A percentile compares a stretch with the other conserved stretches of the same genome.
Evolutionary conservation across 2,329 filamentous ascomycete genomes (phyloP).

Genomic region (Nemania sp.): DNA sequence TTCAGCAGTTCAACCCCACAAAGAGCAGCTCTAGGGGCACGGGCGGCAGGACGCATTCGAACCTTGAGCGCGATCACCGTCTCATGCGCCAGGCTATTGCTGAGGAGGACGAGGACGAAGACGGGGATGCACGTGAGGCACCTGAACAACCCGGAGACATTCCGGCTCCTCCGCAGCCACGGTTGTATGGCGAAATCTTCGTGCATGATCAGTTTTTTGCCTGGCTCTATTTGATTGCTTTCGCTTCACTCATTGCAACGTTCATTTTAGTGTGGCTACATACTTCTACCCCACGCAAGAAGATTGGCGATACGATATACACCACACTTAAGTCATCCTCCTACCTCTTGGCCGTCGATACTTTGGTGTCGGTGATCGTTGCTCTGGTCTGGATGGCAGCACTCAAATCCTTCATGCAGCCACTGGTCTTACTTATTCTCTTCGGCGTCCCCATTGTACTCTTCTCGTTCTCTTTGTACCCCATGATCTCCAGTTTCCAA

Average conservation of each 20-base stretch:
- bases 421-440: conserved; percentile 79
- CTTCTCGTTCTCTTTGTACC: conserved; percentile 88
- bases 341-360: conserved; percentile 88
- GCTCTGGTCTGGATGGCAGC: conserved; percentile 90
- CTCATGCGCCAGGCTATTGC: conserved; percentile 47
- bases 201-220: conserved; percentile 91
- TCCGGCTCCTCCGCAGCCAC: conserved; percentile 55
- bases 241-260: conserved; percentile 83
- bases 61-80: conserved; percentile 55
- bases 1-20: conserved; percentile 60
- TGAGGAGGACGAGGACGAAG: conserved; percentile 43
- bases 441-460: conserved; percentile 85
- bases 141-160: conserved; percentile 34
- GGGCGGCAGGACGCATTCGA: conserved; percentile 47
- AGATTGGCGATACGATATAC: conserved; percentile 93
- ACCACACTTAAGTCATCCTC: conserved; percentile 85
- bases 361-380: conserved; percentile 84
- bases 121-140: conserved; percentile 38
- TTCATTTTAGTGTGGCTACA: conserved; percentile 90
- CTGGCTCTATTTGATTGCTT: conserved; percentile 82
- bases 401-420: conserved; percentile 82
- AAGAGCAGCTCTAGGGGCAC: conserved; percentile 46
- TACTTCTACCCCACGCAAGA: conserved; percentile 71
- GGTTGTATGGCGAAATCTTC: conserved; percentile 70
- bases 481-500: conserved; percentile 87